Evolutionary conservation across 345 rosid species (phyloP).

Genomic region (Eucalyptus polyanthemos): DNA sequence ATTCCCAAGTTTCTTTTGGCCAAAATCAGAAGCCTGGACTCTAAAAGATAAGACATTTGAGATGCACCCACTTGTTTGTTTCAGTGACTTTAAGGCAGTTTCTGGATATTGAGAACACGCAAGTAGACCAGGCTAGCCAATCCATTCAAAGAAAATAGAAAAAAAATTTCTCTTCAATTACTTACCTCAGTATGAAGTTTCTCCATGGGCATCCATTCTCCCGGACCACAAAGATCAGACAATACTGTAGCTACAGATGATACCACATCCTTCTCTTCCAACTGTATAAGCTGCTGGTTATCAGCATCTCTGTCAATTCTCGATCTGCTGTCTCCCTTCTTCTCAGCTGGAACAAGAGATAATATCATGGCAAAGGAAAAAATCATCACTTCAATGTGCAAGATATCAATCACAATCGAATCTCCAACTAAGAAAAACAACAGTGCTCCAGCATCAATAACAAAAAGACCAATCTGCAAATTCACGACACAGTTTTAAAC

Average conservation of each 20-base stretch:
- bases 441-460: not conserved
- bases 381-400: not conserved
- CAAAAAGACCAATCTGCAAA: not conserved
- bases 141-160: not conserved
- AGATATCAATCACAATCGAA: not conserved
- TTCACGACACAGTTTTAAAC: not conserved
- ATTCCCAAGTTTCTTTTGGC: not conserved
- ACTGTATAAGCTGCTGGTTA: conserved; percentile 77
- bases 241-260: conserved; percentile 97
- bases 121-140: not conserved
- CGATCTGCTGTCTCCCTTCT: conserved; percentile 71
- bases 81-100: not conserved
- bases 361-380: conserved; percentile 1
- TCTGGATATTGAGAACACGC: not conserved
- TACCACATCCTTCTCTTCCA: conserved; percentile 97
- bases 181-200: conserved; percentile 84
- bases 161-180: not conserved
- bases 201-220: conserved; percentile 99
- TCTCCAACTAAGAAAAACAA: not conserved
- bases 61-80: not conserved
- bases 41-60: not conserved
- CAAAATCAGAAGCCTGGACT: not conserved
- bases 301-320: conserved; percentile 91
- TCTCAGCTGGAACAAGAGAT: conserved; percentile 37
- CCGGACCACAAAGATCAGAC: conserved; percentile 97